These are phyloP conservation scores for Metschnikowia proteae DNA, from an alignment of 805 yeast species.

Conservation along the genomic window DNA sequence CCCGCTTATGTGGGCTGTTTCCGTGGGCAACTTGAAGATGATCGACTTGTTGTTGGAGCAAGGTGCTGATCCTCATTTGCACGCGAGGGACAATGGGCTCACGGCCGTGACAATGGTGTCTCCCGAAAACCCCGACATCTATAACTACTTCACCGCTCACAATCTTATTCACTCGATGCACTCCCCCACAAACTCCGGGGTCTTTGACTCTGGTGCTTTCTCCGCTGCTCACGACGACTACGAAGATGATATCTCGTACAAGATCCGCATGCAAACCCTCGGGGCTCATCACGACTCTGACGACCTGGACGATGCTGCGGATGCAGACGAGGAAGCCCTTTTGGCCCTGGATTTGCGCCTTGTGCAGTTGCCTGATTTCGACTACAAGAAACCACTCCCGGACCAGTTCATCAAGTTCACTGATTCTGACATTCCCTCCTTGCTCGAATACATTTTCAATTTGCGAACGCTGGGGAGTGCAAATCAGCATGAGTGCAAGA, in stretches of 20 bases:
- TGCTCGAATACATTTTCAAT: conserved; percentile 46
- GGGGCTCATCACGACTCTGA: conserved; percentile 19
- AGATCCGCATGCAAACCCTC: conserved; percentile 33
- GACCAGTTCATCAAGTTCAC: conserved; percentile 61
- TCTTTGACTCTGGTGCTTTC: conserved; percentile 11
- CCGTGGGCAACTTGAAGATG: conserved; percentile 52
- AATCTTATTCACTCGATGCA: conserved; percentile 26
- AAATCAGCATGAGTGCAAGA: conserved; percentile 45
- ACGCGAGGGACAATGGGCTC: conserved; percentile 31
- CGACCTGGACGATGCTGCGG: conserved; percentile 19
- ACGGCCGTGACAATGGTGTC: conserved; percentile 56
- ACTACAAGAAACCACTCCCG: conserved; percentile 51
- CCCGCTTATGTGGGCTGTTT: conserved; percentile 86
- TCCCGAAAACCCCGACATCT: conserved; percentile 50
- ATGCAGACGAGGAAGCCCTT: conserved; percentile 25
- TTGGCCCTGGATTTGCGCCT: conserved; percentile 29
- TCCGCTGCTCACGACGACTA: conserved; percentile 22
- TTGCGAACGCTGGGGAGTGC: conserved; percentile 38
- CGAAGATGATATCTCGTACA: conserved; percentile 33
- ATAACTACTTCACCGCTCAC: conserved; percentile 56
- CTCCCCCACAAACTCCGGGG: conserved; percentile 1
- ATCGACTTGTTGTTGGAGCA: conserved; percentile 54
- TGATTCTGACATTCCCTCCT: conserved; percentile 51
- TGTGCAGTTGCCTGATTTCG: conserved; percentile 40
- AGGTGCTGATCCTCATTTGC: conserved; percentile 59